These are phyloP conservation scores for Russula olivacea DNA, from an alignment of 768 basidiomycete species.

Conservation along the genomic window DNA sequence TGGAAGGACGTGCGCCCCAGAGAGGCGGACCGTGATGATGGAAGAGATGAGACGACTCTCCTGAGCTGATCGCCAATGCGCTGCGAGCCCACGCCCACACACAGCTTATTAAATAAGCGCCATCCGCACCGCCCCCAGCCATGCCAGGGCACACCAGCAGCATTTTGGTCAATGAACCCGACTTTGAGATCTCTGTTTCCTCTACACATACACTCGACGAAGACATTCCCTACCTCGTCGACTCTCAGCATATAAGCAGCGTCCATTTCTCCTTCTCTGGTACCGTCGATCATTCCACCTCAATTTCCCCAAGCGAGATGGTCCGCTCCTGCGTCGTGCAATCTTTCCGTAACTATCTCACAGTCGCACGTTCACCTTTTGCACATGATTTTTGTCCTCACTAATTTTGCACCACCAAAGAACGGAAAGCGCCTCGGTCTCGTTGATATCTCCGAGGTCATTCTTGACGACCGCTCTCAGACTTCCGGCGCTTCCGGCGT, in stretches of 20 bases:
- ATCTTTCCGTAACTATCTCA: slow-evolving; percentile 47
- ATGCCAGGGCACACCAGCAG: slow-evolving; percentile 17
- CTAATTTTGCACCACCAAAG: slow-evolving; percentile 34
- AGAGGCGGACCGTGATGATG: slow-evolving; percentile 16
- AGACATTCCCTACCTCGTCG: slow-evolving; percentile 36
- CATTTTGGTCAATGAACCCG: slow-evolving; percentile 41
- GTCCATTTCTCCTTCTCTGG: slow-evolving; percentile 52
- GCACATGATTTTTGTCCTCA: slow-evolving; percentile 1
- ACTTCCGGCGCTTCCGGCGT: background rate
- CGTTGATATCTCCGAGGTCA: slow-evolving; percentile 17
- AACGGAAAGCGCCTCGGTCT: slow-evolving; percentile 34
- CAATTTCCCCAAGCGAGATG: slow-evolving; percentile 39
- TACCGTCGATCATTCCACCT: slow-evolving; percentile 38
- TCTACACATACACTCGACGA: slow-evolving; percentile 41
- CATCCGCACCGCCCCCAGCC: background rate
- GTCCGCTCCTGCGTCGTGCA: slow-evolving; percentile 44
- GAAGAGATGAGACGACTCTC: slow-evolving; percentile 7
- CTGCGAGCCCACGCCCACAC: background rate
- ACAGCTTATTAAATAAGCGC: slow-evolving; percentile 22
- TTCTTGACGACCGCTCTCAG: background rate
- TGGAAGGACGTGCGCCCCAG: slow-evolving; percentile 3
- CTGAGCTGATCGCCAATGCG: slow-evolving; percentile 7
- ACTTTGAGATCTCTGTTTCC: slow-evolving; percentile 42
- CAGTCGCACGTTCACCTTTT: slow-evolving; percentile 15
- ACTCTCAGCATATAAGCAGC: slow-evolving; percentile 46